These are phyloP conservation scores for Boletus patriciae DNA, from an alignment of 768 basidiomycete species.

Conservation along the genomic window DNA sequence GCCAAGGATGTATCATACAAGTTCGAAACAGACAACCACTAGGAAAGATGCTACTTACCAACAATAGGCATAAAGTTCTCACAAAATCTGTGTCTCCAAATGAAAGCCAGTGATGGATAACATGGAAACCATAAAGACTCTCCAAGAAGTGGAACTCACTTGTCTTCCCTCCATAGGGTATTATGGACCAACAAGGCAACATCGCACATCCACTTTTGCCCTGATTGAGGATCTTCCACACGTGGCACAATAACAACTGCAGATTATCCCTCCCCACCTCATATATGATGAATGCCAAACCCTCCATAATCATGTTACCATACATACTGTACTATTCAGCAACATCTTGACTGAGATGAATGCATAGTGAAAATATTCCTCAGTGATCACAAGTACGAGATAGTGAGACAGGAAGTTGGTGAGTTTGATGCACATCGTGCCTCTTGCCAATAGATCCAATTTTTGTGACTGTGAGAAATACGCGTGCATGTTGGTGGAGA, in stretches of 20 bases:
- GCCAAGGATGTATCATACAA: conserved; percentile 37
- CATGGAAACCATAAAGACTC: background rate
- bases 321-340: conserved; percentile 55
- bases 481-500: background rate
- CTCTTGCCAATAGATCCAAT: conserved; percentile 62
- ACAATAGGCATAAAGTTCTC: conserved; percentile 84
- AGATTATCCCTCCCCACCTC: conserved; percentile 38
- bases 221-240: conserved; percentile 21
- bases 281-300: conserved; percentile 72
- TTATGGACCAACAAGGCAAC: background rate
- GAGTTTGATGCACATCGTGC: conserved; percentile 73
- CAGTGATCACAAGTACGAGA: conserved; percentile 79
- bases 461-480: conserved; percentile 59
- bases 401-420: conserved; percentile 77
- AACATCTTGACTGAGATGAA: conserved; percentile 66
- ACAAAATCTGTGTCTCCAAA: conserved; percentile 68
- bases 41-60: conserved; percentile 49
- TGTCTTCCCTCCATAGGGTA: conserved; percentile 27
- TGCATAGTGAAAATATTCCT: conserved; percentile 77
- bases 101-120: conserved; percentile 45
- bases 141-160: conserved; percentile 17
- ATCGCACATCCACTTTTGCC: conserved; percentile 35
- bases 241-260: conserved; percentile 13
- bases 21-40: background rate
- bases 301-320: conserved; percentile 65